Percentiles rank a stretch among this genome's conserved stretches.
phyloP scores from a whole-genome alignment of 176 grass and related monocot species.

The Eragrostis nindensis region DNA sequence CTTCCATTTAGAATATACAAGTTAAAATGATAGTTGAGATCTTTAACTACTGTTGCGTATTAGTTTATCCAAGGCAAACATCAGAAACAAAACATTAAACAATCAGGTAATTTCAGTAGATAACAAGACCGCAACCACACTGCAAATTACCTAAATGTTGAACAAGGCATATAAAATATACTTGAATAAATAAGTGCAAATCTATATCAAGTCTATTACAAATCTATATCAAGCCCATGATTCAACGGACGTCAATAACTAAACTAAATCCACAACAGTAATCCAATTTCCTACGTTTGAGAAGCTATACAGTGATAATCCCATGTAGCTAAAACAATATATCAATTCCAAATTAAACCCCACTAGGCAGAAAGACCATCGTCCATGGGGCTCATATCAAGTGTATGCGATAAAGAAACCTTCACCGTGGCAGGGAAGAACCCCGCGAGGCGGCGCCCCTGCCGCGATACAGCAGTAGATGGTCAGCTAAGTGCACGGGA shows the following conservation, averaged over 20 bases:
- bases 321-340: background rate
- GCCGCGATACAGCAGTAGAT: background rate
- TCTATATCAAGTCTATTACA: background rate
- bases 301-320: background rate
- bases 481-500: background rate
- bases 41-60: too few relatives aligned
- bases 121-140: background rate
- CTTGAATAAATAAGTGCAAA: background rate
- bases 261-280: background rate
- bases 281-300: background rate
- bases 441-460: background rate
- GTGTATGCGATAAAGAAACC: conserved; percentile 50
- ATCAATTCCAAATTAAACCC: background rate
- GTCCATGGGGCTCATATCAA: conserved; percentile 55
- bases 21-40: too few relatives aligned
- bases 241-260: background rate
- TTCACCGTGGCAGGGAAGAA: conserved; percentile 45
- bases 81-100: background rate
- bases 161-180: background rate
- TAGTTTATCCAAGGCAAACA: background rate
- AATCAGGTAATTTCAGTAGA: background rate
- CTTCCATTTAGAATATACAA: too few relatives aligned
- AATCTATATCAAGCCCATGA: background rate
- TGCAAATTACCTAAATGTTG: background rate
- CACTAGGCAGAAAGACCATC: background rate